These are phyloP conservation scores for Toxoplasma gondii DNA, from an alignment of 169 alveolate species.

Conservation along the genomic window DNA sequence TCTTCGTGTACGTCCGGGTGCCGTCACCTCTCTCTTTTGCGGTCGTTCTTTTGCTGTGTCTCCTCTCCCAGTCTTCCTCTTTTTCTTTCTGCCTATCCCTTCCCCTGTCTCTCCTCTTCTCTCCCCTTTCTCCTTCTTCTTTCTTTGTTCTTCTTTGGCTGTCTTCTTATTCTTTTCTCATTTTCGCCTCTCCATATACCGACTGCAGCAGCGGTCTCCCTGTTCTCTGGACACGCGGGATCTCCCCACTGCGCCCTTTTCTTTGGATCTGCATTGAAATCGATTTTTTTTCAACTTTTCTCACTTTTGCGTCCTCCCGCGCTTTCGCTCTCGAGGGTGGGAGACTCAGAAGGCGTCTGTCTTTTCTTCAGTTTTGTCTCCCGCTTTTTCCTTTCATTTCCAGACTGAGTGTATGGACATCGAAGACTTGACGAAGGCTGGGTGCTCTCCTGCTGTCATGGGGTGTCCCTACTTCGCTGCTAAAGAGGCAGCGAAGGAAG, in stretches of 20 bases:
- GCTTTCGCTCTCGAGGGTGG: too few relatives aligned
- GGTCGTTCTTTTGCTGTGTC: too few relatives aligned
- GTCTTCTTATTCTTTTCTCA: neutral
- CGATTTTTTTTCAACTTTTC: too few relatives aligned
- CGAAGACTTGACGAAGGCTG: neutral
- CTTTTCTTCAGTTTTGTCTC: neutral
- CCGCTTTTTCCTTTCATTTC: neutral
- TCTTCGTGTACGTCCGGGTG: neutral
- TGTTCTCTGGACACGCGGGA: too few relatives aligned
- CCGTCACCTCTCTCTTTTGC: too few relatives aligned
- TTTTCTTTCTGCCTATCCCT: neutral
- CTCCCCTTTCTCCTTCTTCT: neutral
- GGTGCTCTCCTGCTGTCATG: neutral
- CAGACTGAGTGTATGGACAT: slow-evolving; percentile 34
- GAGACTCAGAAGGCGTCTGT: neutral
- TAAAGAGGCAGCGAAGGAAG: neutral
- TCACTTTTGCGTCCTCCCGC: too few relatives aligned
- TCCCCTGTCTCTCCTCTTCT: neutral
- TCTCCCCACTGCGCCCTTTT: too few relatives aligned
- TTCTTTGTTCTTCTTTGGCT: neutral
- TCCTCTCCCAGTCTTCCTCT: neutral
- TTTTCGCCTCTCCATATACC: neutral
- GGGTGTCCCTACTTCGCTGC: slow-evolving; percentile 9
- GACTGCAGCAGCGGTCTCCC: too few relatives aligned
- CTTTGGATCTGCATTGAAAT: too few relatives aligned